Evolutionary conservation across 2,329 filamentous ascomycete species (phyloP).

Genomic region (Alternaria arborescens): DNA sequence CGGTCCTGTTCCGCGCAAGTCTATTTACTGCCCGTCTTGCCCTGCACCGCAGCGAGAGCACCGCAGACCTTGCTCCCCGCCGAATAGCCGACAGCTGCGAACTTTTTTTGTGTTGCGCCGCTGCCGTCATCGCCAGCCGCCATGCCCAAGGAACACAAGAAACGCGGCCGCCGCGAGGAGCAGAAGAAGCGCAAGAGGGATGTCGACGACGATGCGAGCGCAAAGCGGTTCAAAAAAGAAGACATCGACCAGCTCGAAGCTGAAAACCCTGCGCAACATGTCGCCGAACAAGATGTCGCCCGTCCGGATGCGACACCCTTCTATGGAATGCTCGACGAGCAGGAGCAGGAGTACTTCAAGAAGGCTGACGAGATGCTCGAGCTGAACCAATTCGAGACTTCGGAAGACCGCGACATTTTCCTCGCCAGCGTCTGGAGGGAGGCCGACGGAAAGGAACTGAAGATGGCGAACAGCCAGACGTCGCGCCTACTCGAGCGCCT

Average conservation of each 20-base stretch:
- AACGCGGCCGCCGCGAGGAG: slow-evolving; percentile 64
- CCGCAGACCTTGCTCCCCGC: not conserved
- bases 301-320: slow-evolving; percentile 72
- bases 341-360: slow-evolving; percentile 96
- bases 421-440: slow-evolving; percentile 86
- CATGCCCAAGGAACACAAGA: slow-evolving; percentile 69
- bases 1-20: not conserved
- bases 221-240: slow-evolving; percentile 48
- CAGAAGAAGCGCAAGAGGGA: slow-evolving; percentile 58
- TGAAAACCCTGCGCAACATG: slow-evolving; percentile 28
- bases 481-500: slow-evolving; percentile 91
- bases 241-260: slow-evolving; percentile 24
- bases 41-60: not conserved
- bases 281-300: slow-evolving; percentile 39
- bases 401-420: slow-evolving; percentile 66
- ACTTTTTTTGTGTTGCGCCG: slow-evolving; percentile 25
- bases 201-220: slow-evolving; percentile 39
- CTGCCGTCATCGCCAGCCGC: slow-evolving; percentile 38
- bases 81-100: slow-evolving; percentile 22
- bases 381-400: slow-evolving; percentile 81
- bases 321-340: slow-evolving; percentile 89
- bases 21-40: slow-evolving; percentile 1
- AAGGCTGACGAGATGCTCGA: slow-evolving; percentile 89
- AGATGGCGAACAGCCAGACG: slow-evolving; percentile 93
- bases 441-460: slow-evolving; percentile 90